phyloP scores from a whole-genome alignment of 2,329 filamentous ascomycete species.

The Alternaria triticimaculans region DNA sequence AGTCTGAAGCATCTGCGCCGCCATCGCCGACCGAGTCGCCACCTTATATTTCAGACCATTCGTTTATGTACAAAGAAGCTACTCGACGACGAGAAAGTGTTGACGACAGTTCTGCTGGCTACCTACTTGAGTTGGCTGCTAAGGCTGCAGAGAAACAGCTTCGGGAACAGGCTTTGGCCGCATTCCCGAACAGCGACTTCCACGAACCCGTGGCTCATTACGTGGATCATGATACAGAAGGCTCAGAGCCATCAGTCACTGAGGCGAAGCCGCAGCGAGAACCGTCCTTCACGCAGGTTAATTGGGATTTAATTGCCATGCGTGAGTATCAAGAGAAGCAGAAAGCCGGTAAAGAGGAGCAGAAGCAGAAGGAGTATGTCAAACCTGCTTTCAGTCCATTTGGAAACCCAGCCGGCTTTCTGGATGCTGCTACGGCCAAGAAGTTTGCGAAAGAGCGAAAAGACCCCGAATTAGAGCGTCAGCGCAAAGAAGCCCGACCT shows the following conservation, averaged over 20 bases:
- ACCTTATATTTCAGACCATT: constrained; percentile 57
- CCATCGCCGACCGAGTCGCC: constrained; percentile 56
- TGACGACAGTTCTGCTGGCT: constrained; percentile 77
- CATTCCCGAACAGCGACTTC: constrained; percentile 74
- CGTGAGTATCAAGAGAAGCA: constrained; percentile 74
- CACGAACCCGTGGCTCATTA: constrained; percentile 76
- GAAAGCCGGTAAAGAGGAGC: constrained; percentile 43
- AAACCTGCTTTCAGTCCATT: constrained; percentile 42
- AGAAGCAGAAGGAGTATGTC: constrained; percentile 23
- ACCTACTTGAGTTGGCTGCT: constrained; percentile 79
- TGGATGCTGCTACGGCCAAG: constrained; percentile 31
- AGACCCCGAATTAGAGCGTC: constrained; percentile 57
- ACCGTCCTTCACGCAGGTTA: constrained; percentile 68
- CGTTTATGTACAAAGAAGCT: constrained; percentile 58
- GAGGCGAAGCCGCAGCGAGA: constrained; percentile 55
- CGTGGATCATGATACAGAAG: constrained; percentile 64
- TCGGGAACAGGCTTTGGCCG: constrained; percentile 76
- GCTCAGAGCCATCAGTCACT: constrained; percentile 34
- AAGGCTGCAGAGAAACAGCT: constrained; percentile 81
- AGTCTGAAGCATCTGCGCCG: constrained; percentile 58
- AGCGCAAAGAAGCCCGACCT: constrained; percentile 69
- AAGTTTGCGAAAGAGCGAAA: constrained; percentile 40
- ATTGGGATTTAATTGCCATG: constrained; percentile 83
- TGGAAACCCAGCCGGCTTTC: constrained; percentile 47
- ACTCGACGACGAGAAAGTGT: constrained; percentile 68